Percentiles rank a stretch among this genome's conserved stretches.
These are phyloP conservation scores for Umbilicus rupestris DNA, from an alignment of 164 flowering plant species.

Conservation along the genomic window DNA sequence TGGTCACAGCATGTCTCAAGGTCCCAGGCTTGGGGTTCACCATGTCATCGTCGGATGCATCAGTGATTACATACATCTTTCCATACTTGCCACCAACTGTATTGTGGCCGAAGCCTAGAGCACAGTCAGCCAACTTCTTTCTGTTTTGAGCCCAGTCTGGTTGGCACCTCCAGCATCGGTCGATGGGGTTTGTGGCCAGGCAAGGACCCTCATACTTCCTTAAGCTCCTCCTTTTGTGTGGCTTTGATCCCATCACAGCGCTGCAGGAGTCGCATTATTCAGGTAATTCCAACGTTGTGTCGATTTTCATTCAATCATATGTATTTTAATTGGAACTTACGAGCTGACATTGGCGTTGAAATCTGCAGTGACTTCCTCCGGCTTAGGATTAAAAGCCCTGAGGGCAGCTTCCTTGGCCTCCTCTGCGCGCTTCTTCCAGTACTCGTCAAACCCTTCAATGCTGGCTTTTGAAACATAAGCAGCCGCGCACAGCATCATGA, in stretches of 20 bases:
- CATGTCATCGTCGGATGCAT: conserved; percentile 14
- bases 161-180: conserved; percentile 69
- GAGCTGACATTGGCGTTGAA: conserved; percentile 20
- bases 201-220: conserved; percentile 24
- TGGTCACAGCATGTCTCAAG: conserved; percentile 67
- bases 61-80: conserved; percentile 20
- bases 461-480: conserved; percentile 19
- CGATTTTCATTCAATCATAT: background rate
- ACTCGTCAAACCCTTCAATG: conserved; percentile 30
- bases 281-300: background rate
- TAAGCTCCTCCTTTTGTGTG: conserved; percentile 36
- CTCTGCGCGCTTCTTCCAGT: conserved; percentile 34
- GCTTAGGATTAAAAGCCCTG: conserved; percentile 32
- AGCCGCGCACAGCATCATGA: conserved; percentile 3
- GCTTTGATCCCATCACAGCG: conserved; percentile 13
- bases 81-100: conserved; percentile 55
- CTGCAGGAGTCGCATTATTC: conserved; percentile 9
- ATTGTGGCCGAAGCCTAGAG: conserved; percentile 45
- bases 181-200: conserved; percentile 68
- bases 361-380: conserved; percentile 31
- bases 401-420: conserved; percentile 23
- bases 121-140: conserved; percentile 49
- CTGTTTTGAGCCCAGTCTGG: conserved; percentile 45
- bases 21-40: conserved; percentile 62
- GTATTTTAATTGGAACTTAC: conserved; percentile 17